Base-by-base conservation (phyloP, 2,329 filamentous ascomycete genomes). In the Scedosporium minutisporum region DNA sequence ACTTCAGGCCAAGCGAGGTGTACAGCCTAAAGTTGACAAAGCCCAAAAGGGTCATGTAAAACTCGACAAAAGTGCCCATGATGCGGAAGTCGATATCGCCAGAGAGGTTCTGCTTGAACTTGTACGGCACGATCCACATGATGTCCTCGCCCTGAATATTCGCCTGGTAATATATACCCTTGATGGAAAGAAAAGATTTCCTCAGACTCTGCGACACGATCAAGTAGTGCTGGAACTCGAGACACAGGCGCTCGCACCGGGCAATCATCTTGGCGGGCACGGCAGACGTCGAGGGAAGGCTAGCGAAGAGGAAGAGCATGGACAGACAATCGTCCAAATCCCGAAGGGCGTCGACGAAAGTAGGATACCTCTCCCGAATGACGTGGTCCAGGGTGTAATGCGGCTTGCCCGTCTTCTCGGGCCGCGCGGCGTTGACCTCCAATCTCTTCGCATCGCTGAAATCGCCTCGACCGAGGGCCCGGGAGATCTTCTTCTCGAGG, bases 131-230 rank as follows among this genome's bases (percentile, higher is more conserved):
- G 46, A 99, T 82, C 95, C 95, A 99, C 67, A 97, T 81, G 59
- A 99, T 89, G 71, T 97, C 93, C 78, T 99, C 93, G 58, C 95
- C 95, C 75, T 97, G 91, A 65, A 99, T 96, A 60, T 88, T 97
- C 25, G 93, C 95, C 78, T 97, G 93, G 77, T 97, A 99, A 80
- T 99, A 99, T 71, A 99, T 97, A 65, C 95, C 95, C 82, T 99
- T 99, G 78, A 99, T 97, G 1, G 92, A 96, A 67, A 99, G 79
- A 80, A 99, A 99, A 0, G 93, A 96, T 79, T 97, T 97, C 71
- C 91, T 89, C 69, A 99, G 79, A 69, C 90, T 92, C 77, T 96
- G 87, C 51, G 93, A 96, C 57, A 88, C 85, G 72, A 99, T 99
- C 66, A 99, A 83, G 76, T 96, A 99, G 80, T 97, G 95, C 78